phyloP scores from a whole-genome alignment of 2,329 filamentous ascomycete species.

The Claviceps quebecensis region DNA sequence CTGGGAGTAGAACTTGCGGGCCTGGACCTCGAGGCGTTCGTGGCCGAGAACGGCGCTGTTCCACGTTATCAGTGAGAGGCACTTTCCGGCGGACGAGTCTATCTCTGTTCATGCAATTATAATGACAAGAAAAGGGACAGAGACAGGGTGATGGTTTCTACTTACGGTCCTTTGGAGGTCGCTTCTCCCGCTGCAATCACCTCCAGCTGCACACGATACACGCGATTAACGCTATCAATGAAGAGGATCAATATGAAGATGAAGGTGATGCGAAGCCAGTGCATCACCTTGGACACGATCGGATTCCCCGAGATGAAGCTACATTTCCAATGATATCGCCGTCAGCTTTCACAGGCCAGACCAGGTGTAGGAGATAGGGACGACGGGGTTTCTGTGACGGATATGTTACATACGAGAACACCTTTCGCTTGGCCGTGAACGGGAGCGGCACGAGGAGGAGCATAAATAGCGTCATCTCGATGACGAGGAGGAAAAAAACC shows the following conservation, averaged over 20 bases:
- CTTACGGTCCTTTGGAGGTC: constrained; percentile 29
- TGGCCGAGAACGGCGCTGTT: constrained; percentile 59
- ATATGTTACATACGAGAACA: constrained; percentile 50
- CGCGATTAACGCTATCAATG: constrained; percentile 87
- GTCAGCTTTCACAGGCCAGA: background rate
- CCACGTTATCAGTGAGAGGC: background rate
- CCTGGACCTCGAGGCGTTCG: constrained; percentile 96
- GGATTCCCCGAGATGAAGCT: constrained; percentile 90
- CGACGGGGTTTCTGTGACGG: background rate
- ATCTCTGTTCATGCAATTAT: no score
- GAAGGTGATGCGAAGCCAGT: constrained; percentile 97
- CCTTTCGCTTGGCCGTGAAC: constrained; percentile 68
- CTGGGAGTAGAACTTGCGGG: constrained; percentile 99
- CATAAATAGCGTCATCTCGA: constrained; percentile 73
- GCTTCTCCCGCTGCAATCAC: constrained; percentile 57
- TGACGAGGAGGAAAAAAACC: constrained; percentile 73
- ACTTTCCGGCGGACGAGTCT: no score
- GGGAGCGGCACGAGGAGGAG: constrained; percentile 75
- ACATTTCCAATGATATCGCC: background rate
- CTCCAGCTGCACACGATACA: constrained; percentile 93
- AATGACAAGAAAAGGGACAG: background rate
- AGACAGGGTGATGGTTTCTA: constrained; percentile 8
- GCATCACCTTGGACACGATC: constrained; percentile 80
- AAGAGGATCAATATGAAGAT: constrained; percentile 98
- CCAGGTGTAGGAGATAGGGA: background rate